Conservation (phyloP, 768 basidiomycete genomes). For the Hericium coralloides region DNA sequence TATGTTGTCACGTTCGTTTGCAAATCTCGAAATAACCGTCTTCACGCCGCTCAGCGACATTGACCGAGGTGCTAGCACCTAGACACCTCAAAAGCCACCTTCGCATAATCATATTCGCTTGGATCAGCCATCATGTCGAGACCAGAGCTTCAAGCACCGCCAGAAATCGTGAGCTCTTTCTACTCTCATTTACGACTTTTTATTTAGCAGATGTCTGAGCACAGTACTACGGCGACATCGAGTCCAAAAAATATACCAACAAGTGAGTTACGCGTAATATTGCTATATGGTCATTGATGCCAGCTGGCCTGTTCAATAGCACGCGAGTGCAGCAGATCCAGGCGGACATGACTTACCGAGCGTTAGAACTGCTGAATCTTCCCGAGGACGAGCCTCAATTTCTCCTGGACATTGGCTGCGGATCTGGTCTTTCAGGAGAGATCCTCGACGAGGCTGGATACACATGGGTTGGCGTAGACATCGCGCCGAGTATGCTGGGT, state of each 20-base stretch:
- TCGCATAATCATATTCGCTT: not conserved
- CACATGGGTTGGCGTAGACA: constrained; percentile 88
- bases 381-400: constrained; percentile 74
- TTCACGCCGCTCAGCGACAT: too few species aligned
- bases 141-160: constrained; percentile 54
- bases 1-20: too few species aligned
- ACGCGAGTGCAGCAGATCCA: constrained; percentile 96
- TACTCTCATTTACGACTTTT: not conserved
- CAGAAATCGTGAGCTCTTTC: constrained; percentile 56
- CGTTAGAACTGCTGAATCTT: constrained; percentile 82
- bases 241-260: constrained; percentile 94
- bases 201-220: not conserved
- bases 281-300: not conserved
- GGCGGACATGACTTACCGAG: constrained; percentile 94
- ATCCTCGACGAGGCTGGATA: constrained; percentile 93
- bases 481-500: constrained; percentile 97
- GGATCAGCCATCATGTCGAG: constrained; percentile 36
- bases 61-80: too few species aligned
- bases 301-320: constrained; percentile 30
- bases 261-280: constrained; percentile 42
- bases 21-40: too few species aligned
- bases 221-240: constrained; percentile 94
- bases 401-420: constrained; percentile 93
- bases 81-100: too few species aligned
- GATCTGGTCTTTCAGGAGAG: constrained; percentile 93